Base-by-base conservation (phyloP, 331 rosid genomes). In the Dryas integrifolia region DNA sequence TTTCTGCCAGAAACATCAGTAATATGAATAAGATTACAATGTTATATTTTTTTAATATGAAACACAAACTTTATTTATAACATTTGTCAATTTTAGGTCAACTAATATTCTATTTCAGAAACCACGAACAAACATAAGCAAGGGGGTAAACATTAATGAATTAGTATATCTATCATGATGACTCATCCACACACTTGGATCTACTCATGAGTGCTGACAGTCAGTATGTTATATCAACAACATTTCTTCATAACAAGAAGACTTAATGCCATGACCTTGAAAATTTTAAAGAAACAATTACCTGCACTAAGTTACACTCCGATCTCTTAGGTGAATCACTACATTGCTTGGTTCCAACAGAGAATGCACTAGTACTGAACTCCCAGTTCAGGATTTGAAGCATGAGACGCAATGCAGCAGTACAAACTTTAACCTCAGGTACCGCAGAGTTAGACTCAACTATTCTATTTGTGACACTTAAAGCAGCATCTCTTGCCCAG, bases 321-420 rank as follows among this genome's bases (percentile, higher is more conserved):
- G 90, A 85, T 75, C 88, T 82, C 85, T 78, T 88, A 64, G 79
- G 70, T 78, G 92, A 84, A 86, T 94, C 97, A 81, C 78, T 85
- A 52, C 84, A 88, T 66, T 76, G 88, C 85, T 78, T 81, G 71
- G 67, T 82, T 80, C 89, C 97, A 63, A 79, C 72, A 67, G 89
- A 79, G 84, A 86, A 90, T 72, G 80, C 80, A 85, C 77, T 82
- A 21, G 81, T 41, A 79, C 82, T 81, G 79, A 94, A 94, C 82
- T 91, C 96, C 98, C 97, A 94, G 86, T 89, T 94, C 86, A 94
- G 85, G 73, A 89, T 91, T 82, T 94, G 98, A 88, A 89, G 90
- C 98, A 94, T 94, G 81, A 91, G 87, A 65, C 84, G 86, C 79
- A 94, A 74, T 38, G 96, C 87, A 81, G 92, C 89, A 73, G 83